Conservation (phyloP, 495 filamentous ascomycete genomes). For the Articulospora tetracladia region DNA sequence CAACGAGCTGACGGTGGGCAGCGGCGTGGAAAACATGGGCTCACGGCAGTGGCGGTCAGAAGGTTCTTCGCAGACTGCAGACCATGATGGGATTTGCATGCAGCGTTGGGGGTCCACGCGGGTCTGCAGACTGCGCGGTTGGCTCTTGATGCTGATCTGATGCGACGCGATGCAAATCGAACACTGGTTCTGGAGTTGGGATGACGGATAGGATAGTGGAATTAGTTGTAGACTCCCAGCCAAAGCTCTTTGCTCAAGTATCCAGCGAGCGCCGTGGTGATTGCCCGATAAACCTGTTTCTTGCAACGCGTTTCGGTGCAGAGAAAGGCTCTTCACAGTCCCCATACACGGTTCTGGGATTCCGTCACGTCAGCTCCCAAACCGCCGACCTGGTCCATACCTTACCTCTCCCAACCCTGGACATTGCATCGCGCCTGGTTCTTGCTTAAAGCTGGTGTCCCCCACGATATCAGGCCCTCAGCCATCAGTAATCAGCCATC, state of each 20-base stretch:
- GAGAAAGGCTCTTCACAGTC: neutral
- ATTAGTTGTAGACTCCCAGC: neutral
- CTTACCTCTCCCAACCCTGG: neutral
- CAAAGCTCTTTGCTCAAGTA: neutral
- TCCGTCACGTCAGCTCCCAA: neutral
- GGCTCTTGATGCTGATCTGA: neutral
- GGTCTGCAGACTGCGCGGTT: neutral
- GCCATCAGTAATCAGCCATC: neutral
- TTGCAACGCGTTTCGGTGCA: neutral
- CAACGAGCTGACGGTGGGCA: neutral
- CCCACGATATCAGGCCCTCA: neutral
- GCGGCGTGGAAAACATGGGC: neutral
- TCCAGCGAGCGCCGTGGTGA: neutral
- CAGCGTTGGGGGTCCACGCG: neutral
- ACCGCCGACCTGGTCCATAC: neutral
- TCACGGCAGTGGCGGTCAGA: constrained; percentile 7
- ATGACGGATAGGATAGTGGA: neutral
- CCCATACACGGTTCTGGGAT: neutral
- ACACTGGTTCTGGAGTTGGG: neutral
- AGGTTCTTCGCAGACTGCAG: neutral
- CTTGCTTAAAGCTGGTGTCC: neutral
- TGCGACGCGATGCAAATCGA: neutral
- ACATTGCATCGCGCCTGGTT: no score
- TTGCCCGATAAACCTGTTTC: neutral
- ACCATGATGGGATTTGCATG: neutral